A percentile compares a stretch with the other conserved stretches of the same genome.
Evolutionary conservation across 2,329 filamentous ascomycete species (phyloP).

Genomic region (Trichoderma simmonsii): DNA sequence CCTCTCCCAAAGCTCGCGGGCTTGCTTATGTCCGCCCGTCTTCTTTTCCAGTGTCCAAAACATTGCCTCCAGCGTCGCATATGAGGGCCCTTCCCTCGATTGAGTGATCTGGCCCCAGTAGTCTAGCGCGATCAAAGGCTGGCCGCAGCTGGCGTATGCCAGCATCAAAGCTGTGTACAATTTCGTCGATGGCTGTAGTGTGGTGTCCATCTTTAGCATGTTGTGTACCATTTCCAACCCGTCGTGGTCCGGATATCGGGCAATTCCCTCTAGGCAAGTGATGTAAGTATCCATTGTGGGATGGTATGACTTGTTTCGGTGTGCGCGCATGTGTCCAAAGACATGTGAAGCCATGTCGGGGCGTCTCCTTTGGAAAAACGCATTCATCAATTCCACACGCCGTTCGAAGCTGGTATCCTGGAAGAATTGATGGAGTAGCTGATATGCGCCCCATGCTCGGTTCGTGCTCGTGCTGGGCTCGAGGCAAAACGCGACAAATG

Average conservation of each 20-base stretch:
- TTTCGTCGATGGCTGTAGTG: conserved; percentile 70
- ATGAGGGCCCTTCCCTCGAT: conserved; percentile 80
- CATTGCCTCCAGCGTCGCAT: conserved; percentile 74
- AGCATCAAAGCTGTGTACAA: conserved; percentile 85
- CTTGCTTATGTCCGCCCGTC: conserved; percentile 55
- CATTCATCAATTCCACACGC: conserved; percentile 72
- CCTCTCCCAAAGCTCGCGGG: conserved; percentile 67
- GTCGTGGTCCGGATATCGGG: conserved; percentile 50
- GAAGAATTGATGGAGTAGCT: conserved; percentile 64
- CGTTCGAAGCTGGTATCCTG: conserved; percentile 61
- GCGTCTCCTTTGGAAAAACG: conserved; percentile 73
- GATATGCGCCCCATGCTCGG: conserved; percentile 62
- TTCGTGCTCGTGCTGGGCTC: conserved; percentile 61
- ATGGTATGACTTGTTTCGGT: conserved; percentile 58
- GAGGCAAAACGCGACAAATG: conserved; percentile 65
- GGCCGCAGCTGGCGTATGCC: conserved; percentile 70
- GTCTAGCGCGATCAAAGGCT: conserved; percentile 64
- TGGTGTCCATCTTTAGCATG: conserved; percentile 89
- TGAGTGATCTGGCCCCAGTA: conserved; percentile 84
- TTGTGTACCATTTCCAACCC: conserved; percentile 78
- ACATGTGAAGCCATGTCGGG: conserved; percentile 82
- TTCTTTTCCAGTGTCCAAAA: conserved; percentile 72
- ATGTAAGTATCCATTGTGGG: conserved; percentile 75
- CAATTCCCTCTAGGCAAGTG: conserved; percentile 72
- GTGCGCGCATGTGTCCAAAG: conserved; percentile 91